Conservation (phyloP, 768 basidiomycete genomes). For the Lentinula sp. region DNA sequence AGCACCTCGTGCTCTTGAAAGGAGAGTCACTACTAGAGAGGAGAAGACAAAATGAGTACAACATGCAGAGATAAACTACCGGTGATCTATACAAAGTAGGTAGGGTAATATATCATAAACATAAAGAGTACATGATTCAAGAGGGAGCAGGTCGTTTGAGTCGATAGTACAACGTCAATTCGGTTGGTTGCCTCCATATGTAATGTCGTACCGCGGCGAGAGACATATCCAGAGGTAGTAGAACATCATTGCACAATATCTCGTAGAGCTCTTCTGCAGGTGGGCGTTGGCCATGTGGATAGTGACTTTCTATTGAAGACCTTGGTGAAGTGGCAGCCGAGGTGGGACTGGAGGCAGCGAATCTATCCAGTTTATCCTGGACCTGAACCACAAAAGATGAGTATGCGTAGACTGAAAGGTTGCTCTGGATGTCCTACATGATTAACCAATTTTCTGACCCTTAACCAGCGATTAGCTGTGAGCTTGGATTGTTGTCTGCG, state of each 20-base stretch:
- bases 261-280: constrained; percentile 73
- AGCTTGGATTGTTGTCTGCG: constrained; percentile 72
- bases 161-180: constrained; percentile 76
- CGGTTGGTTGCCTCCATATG: constrained; percentile 73
- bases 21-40: not conserved
- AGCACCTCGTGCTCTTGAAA: not conserved
- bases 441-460: constrained; percentile 75
- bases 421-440: constrained; percentile 53
- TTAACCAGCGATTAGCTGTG: constrained; percentile 80
- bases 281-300: constrained; percentile 17
- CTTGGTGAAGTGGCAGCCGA: constrained; percentile 23
- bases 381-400: constrained; percentile 40
- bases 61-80: not conserved
- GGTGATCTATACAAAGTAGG: not conserved
- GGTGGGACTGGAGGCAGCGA: constrained; percentile 20
- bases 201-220: constrained; percentile 88
- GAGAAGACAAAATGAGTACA: not conserved
- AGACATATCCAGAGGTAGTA: constrained; percentile 83
- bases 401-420: not conserved
- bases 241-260: constrained; percentile 80
- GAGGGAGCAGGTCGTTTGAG: constrained; percentile 21
- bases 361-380: constrained; percentile 73
- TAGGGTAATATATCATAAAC: not conserved
- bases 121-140: not conserved
- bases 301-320: constrained; percentile 29